Conservation (phyloP, 768 basidiomycete genomes). For the Pulveroboletus ravenelii region DNA sequence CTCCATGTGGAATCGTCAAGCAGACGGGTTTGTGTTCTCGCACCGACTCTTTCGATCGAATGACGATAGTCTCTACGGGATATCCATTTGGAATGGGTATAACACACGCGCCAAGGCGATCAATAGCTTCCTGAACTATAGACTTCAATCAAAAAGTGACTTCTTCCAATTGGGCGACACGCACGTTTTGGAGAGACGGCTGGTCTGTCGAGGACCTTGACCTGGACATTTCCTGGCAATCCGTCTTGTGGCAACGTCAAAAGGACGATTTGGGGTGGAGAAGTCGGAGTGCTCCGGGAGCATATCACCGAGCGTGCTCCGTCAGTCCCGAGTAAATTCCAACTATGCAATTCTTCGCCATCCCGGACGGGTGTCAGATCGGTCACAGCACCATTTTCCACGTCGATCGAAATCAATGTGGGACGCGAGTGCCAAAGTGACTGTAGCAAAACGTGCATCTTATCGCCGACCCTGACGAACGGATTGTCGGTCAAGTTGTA, state of each 20-base stretch:
- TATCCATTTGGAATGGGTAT: conserved; percentile 40
- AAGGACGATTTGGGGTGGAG: conserved; percentile 47
- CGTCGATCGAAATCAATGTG: conserved; percentile 45
- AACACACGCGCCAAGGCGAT: background rate
- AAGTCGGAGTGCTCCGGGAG: conserved; percentile 43
- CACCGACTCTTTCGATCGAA: conserved; percentile 30
- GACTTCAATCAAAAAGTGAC: background rate
- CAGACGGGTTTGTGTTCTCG: conserved; percentile 36
- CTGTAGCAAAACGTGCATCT: conserved; percentile 19
- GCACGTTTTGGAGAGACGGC: conserved; percentile 38
- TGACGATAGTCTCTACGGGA: conserved; percentile 53
- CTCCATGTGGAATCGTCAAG: conserved; percentile 56
- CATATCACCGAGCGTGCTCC: conserved; percentile 41
- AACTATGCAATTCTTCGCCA: conserved; percentile 37
- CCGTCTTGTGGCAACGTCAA: conserved; percentile 32
- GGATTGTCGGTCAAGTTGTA: conserved; percentile 41
- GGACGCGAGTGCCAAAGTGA: conserved; percentile 48
- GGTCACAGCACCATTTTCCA: conserved; percentile 36
- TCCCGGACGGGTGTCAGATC: conserved; percentile 25
- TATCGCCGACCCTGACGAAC: conserved; percentile 30
- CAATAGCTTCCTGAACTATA: conserved; percentile 33
- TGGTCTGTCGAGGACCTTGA: conserved; percentile 44
- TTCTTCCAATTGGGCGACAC: background rate
- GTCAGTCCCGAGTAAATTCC: conserved; percentile 52
- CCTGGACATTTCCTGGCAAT: conserved; percentile 31